Percentiles rank a stretch among this genome's conserved stretches.
These are phyloP conservation scores for Kondoa subrosea DNA, from an alignment of 768 basidiomycete genomes.

Conservation along the genomic window DNA sequence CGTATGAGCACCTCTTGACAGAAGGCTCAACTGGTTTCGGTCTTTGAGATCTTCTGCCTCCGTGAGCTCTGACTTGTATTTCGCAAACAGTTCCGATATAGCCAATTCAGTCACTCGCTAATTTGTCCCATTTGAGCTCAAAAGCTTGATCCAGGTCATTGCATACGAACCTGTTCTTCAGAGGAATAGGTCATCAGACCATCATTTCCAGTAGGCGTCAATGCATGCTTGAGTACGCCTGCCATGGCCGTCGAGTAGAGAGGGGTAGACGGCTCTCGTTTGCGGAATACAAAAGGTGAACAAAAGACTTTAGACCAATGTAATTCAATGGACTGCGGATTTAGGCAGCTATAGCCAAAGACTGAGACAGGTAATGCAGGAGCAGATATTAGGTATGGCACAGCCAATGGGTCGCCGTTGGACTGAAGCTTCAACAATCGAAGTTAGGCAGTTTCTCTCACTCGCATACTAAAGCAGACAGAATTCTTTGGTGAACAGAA, in stretches of 20 bases:
- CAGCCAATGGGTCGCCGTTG: no score
- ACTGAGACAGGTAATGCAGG: no score
- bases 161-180: conserved; percentile 3
- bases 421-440: no score
- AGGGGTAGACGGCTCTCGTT: no score
- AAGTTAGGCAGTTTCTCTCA: no score
- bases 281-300: no score
- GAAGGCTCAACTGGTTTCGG: background rate
- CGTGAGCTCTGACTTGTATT: conserved; percentile 5
- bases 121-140: background rate
- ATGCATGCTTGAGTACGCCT: background rate
- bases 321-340: no score
- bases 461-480: no score
- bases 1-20: background rate
- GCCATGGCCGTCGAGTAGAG: background rate
- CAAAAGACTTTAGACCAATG: no score
- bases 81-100: conserved; percentile 6
- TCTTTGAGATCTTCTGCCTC: conserved; percentile 5
- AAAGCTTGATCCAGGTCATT: background rate
- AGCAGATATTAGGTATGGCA: no score
- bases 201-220: conserved; percentile 1
- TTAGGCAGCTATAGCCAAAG: no score
- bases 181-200: conserved; percentile 15
- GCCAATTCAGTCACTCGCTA: conserved; percentile 13
- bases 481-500: no score